Conservation (phyloP, 331 rosid species). For the Acacia concinna region DNA sequence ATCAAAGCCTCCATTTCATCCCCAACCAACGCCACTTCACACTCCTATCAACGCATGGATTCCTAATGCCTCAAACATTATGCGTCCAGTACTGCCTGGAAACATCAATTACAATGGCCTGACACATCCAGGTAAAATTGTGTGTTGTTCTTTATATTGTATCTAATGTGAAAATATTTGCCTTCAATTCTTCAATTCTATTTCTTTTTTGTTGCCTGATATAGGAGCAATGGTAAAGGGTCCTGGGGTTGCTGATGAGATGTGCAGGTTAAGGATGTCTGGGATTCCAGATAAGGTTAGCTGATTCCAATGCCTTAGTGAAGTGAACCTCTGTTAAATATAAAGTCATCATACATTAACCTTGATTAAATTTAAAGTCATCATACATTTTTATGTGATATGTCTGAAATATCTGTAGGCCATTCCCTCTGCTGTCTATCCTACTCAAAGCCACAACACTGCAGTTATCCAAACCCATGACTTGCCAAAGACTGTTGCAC, state of each 20-base stretch:
- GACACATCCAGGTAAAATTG: conserved; percentile 25
- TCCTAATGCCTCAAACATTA: conserved; percentile 8
- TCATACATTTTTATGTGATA: background rate
- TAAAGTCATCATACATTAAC: background rate
- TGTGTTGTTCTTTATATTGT: background rate
- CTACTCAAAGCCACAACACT: conserved; percentile 1
- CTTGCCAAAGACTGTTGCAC: conserved; percentile 30
- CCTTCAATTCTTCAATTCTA: background rate
- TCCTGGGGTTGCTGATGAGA: conserved; percentile 16
- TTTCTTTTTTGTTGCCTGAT: background rate
- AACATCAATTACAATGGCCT: background rate
- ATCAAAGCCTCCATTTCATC: conserved; percentile 23
- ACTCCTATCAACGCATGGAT: conserved; percentile 16
- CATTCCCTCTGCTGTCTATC: background rate
- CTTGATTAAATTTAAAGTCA: background rate
- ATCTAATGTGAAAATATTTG: background rate
- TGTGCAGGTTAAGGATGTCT: conserved; percentile 11
- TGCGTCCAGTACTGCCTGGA: conserved; percentile 13
- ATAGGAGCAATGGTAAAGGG: conserved; percentile 20
- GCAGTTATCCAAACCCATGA: conserved; percentile 10
- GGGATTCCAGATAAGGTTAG: conserved; percentile 22
- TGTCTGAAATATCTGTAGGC: background rate
- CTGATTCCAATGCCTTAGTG: background rate
- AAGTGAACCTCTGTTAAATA: background rate
- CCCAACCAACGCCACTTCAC: background rate